Percentiles rank a stretch among this genome's conserved stretches.
phyloP scores from a whole-genome alignment of 495 filamentous ascomycete species.

The Aspergillus egyptiacus region DNA sequence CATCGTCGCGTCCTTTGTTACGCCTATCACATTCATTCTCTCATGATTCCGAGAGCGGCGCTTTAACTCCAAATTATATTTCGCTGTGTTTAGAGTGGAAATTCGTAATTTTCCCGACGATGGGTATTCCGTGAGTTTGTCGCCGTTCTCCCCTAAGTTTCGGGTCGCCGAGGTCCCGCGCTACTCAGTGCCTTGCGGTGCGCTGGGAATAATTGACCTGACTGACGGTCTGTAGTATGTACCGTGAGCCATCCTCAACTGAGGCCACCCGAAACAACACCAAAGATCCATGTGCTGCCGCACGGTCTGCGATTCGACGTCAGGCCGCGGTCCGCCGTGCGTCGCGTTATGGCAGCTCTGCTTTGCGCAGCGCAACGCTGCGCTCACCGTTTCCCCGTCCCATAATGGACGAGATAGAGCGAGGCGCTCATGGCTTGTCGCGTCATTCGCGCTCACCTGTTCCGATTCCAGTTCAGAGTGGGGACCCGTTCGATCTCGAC shows the following conservation, averaged over 20 bases:
- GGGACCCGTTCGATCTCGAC: constrained; percentile 32
- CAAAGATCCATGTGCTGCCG: constrained; percentile 50
- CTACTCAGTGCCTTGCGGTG: constrained; percentile 21
- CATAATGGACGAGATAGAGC: constrained; percentile 42
- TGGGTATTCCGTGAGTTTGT: constrained; percentile 76
- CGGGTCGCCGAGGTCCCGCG: constrained; percentile 11
- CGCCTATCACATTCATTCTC: constrained; percentile 6
- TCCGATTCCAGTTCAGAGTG: constrained; percentile 22
- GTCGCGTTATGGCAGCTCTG: constrained; percentile 26
- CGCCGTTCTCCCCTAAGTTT: constrained; percentile 14
- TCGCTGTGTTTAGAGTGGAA: constrained; percentile 10
- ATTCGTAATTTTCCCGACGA: constrained; percentile 19
- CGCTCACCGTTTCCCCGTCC: constrained; percentile 34
- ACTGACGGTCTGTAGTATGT: constrained; percentile 44
- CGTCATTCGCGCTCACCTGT: constrained; percentile 28
- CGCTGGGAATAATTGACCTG: constrained; percentile 11
- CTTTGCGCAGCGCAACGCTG: constrained; percentile 28
- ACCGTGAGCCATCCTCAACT: constrained; percentile 45
- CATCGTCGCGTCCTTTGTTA: constrained; percentile 16
- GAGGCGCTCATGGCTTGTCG: constrained; percentile 26
- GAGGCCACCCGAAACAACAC: constrained; percentile 51
- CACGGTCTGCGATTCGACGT: constrained; percentile 70
- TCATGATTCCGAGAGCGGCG: constrained; percentile 7
- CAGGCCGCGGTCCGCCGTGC: constrained; percentile 39
- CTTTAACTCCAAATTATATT: constrained; percentile 1